Conservation (phyloP, 2,329 filamentous ascomycete species). For the Aspergillus thermomutatus region DNA sequence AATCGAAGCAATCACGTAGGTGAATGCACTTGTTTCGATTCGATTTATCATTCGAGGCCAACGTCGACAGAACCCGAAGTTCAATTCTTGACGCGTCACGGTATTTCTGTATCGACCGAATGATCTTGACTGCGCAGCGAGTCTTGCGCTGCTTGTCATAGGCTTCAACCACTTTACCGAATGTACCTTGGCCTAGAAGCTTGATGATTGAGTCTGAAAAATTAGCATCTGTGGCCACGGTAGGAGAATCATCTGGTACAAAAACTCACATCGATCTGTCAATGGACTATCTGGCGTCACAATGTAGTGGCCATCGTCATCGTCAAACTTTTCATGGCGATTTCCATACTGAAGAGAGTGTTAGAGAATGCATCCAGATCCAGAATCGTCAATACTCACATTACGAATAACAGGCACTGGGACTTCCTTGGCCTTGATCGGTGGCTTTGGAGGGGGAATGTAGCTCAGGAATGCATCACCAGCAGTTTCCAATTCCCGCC, state of each 20-base stretch:
- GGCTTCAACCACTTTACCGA: constrained; percentile 96
- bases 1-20: constrained; percentile 94
- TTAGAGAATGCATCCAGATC: constrained; percentile 6
- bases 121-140: constrained; percentile 96
- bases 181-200: constrained; percentile 92
- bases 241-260: background rate
- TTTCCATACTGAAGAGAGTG: constrained; percentile 40
- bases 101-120: constrained; percentile 97
- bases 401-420: constrained; percentile 58
- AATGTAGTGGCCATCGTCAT: constrained; percentile 96
- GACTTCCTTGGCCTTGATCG: constrained; percentile 84
- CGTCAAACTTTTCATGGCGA: constrained; percentile 74
- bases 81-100: constrained; percentile 94
- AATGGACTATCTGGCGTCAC: constrained; percentile 82
- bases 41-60: constrained; percentile 84
- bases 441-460: constrained; percentile 79
- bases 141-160: constrained; percentile 71
- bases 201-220: constrained; percentile 76
- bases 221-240: constrained; percentile 13
- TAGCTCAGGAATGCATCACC: constrained; percentile 74
- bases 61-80: constrained; percentile 82
- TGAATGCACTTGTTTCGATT: constrained; percentile 98
- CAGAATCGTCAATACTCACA: constrained; percentile 44
- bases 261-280: constrained; percentile 80
- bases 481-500: constrained; percentile 67